Evolutionary conservation across 768 basidiomycete species (phyloP).

Genomic region (Stropharia rugosoannulata): DNA sequence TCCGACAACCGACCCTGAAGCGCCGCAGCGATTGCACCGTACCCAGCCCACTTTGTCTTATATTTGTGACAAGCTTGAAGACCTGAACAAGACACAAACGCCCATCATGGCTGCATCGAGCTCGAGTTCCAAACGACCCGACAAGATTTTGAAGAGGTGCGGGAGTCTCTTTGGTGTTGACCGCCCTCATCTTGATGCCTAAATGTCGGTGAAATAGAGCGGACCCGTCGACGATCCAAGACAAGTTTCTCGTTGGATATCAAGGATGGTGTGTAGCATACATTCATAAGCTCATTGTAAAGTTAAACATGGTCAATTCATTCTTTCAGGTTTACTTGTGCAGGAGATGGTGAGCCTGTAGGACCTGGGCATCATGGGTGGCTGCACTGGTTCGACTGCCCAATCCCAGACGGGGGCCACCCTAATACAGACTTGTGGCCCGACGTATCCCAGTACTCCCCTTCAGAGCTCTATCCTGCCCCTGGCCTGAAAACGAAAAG

Average conservation of each 20-base stretch:
- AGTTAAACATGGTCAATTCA: background rate
- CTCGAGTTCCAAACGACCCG: constrained; percentile 17
- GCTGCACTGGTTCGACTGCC: constrained; percentile 82
- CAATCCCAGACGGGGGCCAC: constrained; percentile 65
- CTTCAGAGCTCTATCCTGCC: constrained; percentile 67
- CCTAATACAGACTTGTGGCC: constrained; percentile 82
- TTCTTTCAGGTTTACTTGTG: constrained; percentile 63
- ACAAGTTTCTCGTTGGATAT: constrained; percentile 84
- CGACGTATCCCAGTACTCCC: constrained; percentile 67
- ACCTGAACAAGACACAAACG: background rate
- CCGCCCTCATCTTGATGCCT: background rate
- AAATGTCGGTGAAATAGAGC: constrained; percentile 41
- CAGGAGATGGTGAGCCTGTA: constrained; percentile 67
- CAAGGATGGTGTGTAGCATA: constrained; percentile 69
- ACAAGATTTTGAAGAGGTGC: constrained; percentile 43
- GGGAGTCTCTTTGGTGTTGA: background rate
- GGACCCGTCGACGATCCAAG: constrained; percentile 73
- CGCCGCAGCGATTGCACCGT: background rate
- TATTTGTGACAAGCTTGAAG: no score
- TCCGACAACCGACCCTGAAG: background rate
- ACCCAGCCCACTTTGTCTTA: background rate
- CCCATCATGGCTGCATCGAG: constrained; percentile 22
- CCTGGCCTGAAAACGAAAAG: constrained; percentile 60
- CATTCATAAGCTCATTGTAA: background rate
- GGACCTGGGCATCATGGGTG: constrained; percentile 80